phyloP scores from a whole-genome alignment of 495 filamentous ascomycete species.

The Neurospora sp. region DNA sequence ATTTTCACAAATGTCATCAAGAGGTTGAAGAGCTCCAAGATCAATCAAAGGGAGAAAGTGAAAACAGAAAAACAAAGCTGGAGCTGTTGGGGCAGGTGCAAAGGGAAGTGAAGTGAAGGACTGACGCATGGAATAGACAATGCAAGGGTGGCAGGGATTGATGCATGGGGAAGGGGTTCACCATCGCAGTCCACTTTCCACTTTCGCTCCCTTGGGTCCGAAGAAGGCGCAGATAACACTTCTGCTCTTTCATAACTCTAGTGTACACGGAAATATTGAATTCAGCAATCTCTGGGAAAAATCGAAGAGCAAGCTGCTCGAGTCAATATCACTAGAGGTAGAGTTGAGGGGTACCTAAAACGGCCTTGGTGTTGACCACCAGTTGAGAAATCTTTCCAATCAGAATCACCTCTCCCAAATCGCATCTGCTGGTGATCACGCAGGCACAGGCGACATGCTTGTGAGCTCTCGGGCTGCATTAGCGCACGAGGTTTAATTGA shows the following conservation, averaged over 20 bases:
- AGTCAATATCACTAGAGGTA: neutral
- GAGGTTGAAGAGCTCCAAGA: neutral
- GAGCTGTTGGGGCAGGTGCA: neutral
- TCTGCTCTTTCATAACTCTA: neutral
- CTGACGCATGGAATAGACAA: neutral
- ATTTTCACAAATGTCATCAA: neutral
- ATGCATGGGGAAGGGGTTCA: neutral
- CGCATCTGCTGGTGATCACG: neutral
- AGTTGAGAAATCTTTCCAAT: neutral
- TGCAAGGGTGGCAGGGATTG: neutral
- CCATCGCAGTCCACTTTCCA: neutral
- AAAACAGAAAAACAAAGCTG: neutral
- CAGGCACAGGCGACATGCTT: neutral
- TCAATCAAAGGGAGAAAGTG: neutral
- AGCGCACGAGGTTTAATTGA: neutral
- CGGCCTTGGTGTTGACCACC: neutral
- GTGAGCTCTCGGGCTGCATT: neutral
- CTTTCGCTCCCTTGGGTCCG: neutral
- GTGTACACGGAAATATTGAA: neutral
- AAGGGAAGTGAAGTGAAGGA: neutral
- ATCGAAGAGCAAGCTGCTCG: neutral
- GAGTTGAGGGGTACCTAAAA: neutral
- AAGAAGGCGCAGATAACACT: neutral
- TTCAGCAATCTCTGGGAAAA: neutral
- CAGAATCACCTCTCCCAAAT: neutral